Evolutionary conservation across 2,329 filamentous ascomycete species (phyloP).

Genomic region (Alternaria brassicicola): DNA sequence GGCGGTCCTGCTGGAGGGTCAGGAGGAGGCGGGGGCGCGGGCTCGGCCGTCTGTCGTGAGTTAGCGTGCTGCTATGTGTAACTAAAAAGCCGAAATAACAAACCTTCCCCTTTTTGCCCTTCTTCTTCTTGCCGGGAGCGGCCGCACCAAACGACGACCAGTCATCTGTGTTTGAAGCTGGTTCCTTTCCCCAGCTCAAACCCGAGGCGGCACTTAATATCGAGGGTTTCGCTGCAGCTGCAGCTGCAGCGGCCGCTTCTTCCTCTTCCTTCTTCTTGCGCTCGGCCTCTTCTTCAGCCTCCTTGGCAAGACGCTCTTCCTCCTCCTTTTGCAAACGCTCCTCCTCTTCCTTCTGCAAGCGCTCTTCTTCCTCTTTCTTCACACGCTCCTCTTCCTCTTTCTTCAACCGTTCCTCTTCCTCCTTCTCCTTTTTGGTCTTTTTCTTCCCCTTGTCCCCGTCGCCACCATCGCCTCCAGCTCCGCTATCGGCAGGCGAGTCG

Average conservation of each 20-base stretch:
- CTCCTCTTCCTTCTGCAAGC: conserved; percentile 44
- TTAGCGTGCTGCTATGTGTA: conserved; percentile 39
- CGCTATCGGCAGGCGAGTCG: conserved; percentile 46
- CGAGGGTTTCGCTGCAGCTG: conserved; percentile 38
- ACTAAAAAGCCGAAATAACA: conserved; percentile 42
- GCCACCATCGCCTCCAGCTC: conserved; percentile 41
- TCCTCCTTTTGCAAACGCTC: conserved; percentile 42
- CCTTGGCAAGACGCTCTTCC: conserved; percentile 44
- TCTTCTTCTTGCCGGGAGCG: conserved; percentile 42
- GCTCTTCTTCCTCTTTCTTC: conserved; percentile 45
- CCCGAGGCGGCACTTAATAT: conserved; percentile 31
- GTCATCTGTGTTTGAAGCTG: conserved; percentile 36
- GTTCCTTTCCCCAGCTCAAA: conserved; percentile 38
- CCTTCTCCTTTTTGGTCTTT: conserved; percentile 51
- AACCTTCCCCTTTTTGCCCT: conserved; percentile 50
- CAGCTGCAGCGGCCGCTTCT: conserved; percentile 40
- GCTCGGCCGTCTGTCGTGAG: conserved; percentile 34
- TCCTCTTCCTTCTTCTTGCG: conserved; percentile 45
- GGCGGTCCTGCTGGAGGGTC: conserved; percentile 39
- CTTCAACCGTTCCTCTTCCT: conserved; percentile 45
- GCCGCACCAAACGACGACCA: conserved; percentile 34
- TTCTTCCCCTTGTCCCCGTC: conserved; percentile 46
- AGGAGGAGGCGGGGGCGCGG: conserved; percentile 38
- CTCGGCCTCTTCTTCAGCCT: conserved; percentile 50
- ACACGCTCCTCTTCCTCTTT: conserved; percentile 49